Base-by-base conservation (phyloP, 2,329 filamentous ascomycete species). In the Xylariomycetidae sp. region DNA sequence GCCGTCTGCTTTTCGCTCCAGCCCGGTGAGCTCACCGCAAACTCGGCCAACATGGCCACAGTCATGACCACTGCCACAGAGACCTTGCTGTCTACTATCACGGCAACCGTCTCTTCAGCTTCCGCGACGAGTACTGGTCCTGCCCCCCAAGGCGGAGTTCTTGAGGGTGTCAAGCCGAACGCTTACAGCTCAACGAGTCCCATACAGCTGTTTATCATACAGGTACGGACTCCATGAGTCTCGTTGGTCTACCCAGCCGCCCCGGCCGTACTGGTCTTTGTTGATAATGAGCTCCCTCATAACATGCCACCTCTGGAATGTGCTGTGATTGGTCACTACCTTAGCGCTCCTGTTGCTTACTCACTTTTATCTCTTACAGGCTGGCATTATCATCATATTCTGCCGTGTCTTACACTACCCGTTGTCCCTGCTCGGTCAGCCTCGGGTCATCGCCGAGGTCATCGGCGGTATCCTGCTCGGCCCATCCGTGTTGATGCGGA, bases 371-470 rank as follows among this genome's bases (percentile, higher is more conserved):
- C 18, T 14, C 18, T 30, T 42, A n/a, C n/a, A 85, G 77, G 80
- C 79, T 18, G 68, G 69, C 36, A 81, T 88, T 34, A 87, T 88
- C 49, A 80, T 88, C 47, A 72, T 85, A 37, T 74, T 87, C 58
- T 86, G 81, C 50, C 78, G 82, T 26, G 57, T 84, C 25, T 69
- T 88, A 25, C 82, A 88, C 54, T 85, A 72, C 57, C 84, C 83
- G 25, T 69, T 88, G 4, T 82, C 80, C 34, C 79, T 76, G 43
- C 64, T 88, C 23, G 77, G 80, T 38, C 84, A 88, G 52, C 84
- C 84, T 41, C 74, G 81, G 36, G 84, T 88, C 38, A 88, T 88
- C 45, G 81, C 83, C 27, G 84, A 88, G 64, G 83, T 88, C 36
- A 77, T 88, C 35, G 82, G 80, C 17, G 84, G 84, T 31, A 83